Evolutionary conservation across 805 yeast species (phyloP), one percentile per base, ranked within the genome.

Genomic region (Ogataea zsoltii): DNA sequence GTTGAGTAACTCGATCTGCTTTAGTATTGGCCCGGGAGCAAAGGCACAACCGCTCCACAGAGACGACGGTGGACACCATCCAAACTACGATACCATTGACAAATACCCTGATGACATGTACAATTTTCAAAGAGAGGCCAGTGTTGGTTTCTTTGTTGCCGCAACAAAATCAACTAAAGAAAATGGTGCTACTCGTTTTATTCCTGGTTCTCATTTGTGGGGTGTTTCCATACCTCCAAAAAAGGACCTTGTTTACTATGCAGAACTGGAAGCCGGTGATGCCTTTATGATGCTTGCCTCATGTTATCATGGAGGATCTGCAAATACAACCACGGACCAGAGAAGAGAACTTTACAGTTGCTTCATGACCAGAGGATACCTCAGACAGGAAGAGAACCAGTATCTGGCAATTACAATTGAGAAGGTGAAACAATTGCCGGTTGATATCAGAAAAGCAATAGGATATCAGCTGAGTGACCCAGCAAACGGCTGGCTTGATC

Each of bases 201-300:
- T 63, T 41, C 65, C 66, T 13, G 65, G 66, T 2, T 60, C 65
- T 12, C 67, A 63, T 41, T 46, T 60, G 15, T 62, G 66, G 67
- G 65, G 51, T 16, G 46, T 46, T 23, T 55, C 47, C 13, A 49
- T 54, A 32, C 46, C 51, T 7, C 62, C 63, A 14, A 44, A 39
- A 19, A 53, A 54, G 13, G 54, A 52, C 11, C 34, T 52, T 35
- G 48, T 39, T 3, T 35, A 30, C 28, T 58, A 60, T 33, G 60
- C 59, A 6, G 65, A 60, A 46, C 25, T 60, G 41, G 56, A 60
- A 25, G 50, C 53, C 7, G 65, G 65, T 13, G 64, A 60, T 44
- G 57, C 51, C 15, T 50, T 54, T 42, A 46, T 60, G 42, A 55
- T 60, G 61, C 50, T 60, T 12, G 59, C 50, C 9, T 49, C 60